Evolutionary conservation across 805 yeast genomes (phyloP).

Genomic region (Metschnikowia kunwiensis): DNA sequence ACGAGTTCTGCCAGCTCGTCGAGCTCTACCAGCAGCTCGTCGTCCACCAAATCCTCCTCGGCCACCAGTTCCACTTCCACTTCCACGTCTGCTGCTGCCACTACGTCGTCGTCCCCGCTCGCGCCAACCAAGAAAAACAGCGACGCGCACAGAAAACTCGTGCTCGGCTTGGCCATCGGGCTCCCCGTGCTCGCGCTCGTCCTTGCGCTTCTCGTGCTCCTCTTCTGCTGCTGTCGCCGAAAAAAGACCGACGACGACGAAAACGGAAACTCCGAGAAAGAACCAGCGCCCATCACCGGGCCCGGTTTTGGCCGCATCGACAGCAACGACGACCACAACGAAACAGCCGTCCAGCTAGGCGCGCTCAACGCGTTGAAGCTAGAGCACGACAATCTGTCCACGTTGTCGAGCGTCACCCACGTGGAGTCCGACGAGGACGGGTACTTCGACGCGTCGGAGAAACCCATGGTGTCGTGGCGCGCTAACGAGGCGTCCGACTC

Average conservation of each 20-base stretch:
- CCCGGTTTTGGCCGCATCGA: constrained; percentile 34
- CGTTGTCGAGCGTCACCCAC: constrained; percentile 52
- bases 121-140: constrained; percentile 21
- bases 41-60: constrained; percentile 28
- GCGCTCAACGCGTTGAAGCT: constrained; percentile 52
- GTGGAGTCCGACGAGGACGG: constrained; percentile 36
- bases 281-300: constrained; percentile 26
- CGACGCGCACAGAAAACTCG: constrained; percentile 52
- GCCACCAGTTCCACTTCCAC: constrained; percentile 23
- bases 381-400: constrained; percentile 36
- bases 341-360: constrained; percentile 40
- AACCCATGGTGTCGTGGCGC: constrained; percentile 43
- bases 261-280: constrained; percentile 1
- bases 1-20: constrained; percentile 18
- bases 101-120: constrained; percentile 23
- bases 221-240: constrained; percentile 51
- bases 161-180: constrained; percentile 88
- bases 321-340: constrained; percentile 26
- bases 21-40: constrained; percentile 8
- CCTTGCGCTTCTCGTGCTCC: constrained; percentile 45
- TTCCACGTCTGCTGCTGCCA: constrained; percentile 28
- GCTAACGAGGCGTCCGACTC: constrained; percentile 35
- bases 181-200: constrained; percentile 60
- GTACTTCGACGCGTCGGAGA: constrained; percentile 36
- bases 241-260: constrained; percentile 18